A percentile compares a stretch with the other conserved stretches of the same genome.
phyloP scores from a whole-genome alignment of 2,329 filamentous ascomycete species.

The Boeremia lycopersici region DNA sequence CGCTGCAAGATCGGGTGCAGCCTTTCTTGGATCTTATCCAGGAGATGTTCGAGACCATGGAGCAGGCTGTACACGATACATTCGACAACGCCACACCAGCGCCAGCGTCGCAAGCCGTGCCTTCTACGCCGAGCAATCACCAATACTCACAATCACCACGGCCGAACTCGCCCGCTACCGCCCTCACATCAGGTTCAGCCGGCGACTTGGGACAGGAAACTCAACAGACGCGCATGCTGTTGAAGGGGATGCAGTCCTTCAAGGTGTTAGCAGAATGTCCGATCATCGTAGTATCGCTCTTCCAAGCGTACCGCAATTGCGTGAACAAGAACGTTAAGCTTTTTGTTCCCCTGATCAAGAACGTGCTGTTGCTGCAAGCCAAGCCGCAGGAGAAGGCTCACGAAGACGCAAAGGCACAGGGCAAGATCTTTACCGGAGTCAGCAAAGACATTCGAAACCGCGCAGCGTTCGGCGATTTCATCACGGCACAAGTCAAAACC shows the following conservation, averaged over 20 bases:
- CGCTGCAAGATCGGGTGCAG: slow-evolving; percentile 81
- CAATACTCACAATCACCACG: slow-evolving; percentile 84
- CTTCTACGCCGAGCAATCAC: slow-evolving; percentile 66
- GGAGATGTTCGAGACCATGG: slow-evolving; percentile 95
- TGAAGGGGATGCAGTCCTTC: slow-evolving; percentile 98
- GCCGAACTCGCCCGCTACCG: slow-evolving; percentile 86
- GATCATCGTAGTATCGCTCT: slow-evolving; percentile 98
- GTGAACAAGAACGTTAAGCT: slow-evolving; percentile 85
- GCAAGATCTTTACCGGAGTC: slow-evolving; percentile 87
- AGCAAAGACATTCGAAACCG: slow-evolving; percentile 93
- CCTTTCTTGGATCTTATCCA: slow-evolving; percentile 89
- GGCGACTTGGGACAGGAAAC: slow-evolving; percentile 82
- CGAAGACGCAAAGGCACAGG: slow-evolving; percentile 77
- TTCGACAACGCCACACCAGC: slow-evolving; percentile 76
- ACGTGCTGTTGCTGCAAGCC: slow-evolving; percentile 84
- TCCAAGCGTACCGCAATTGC: slow-evolving; percentile 84
- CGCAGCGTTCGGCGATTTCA: slow-evolving; percentile 94
- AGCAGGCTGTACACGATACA: slow-evolving; percentile 91
- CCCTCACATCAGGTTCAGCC: slow-evolving; percentile 72
- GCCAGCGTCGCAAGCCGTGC: slow-evolving; percentile 57
- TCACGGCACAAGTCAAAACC: slow-evolving; percentile 97
- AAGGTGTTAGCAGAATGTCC: slow-evolving; percentile 97
- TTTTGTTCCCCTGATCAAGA: slow-evolving; percentile 94
- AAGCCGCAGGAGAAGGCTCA: slow-evolving; percentile 93
- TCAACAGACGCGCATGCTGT: slow-evolving; percentile 77